Evolutionary conservation across 768 basidiomycete species (phyloP), one percentile per base, ranked within the genome.

Genomic region (Sutorius australiensis): DNA sequence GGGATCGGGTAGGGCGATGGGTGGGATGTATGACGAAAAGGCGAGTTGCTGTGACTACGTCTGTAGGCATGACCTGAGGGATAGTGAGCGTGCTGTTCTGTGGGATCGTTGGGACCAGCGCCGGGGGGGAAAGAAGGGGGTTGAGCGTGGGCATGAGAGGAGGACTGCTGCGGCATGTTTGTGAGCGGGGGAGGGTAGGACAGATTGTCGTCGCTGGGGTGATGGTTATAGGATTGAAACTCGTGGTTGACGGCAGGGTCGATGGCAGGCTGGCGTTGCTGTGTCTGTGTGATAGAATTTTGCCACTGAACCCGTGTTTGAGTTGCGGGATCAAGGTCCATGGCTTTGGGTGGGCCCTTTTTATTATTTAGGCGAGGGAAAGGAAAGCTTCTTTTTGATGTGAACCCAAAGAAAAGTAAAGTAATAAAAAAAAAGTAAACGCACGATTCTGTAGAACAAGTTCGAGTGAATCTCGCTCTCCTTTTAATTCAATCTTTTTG

Each of bases 1-100:
- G 70, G 58, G 67, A 75, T 62, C 66, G 73, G 61, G 62, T 65
- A 64, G 68, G 71, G 67, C 66, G 72, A 61, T 71, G 72, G 60
- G 69, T 68, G 61, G 55, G 73, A 65, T 69, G 72, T 72, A 70
- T 76, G 60, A 67, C 61, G 63, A 70, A 61, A 67, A 50, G 67
- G 68, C 28, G 61, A 66, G 61, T 66, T 65, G 64, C 59, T 62
- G 55, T 64, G 62, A 32, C 67, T 70, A 13, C 69, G 59, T 54
- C 64, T 62, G 34, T 70, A 71, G 6, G 70, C 63, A 50, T 69
- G 69, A 48, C 64, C 68, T 30, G 69, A 60, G 37, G 68, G 66
- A 42, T 61, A 77, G 57, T 64, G 73, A 59, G 60, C 71, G 10
- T 69, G 67, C 24, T 68, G 67, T 24, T 68, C 67, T 5, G 56